These are phyloP conservation scores for Ophiocordyceps camponoti-leonardi DNA, from an alignment of 2,329 filamentous ascomycete genomes.

Conservation along the genomic window DNA sequence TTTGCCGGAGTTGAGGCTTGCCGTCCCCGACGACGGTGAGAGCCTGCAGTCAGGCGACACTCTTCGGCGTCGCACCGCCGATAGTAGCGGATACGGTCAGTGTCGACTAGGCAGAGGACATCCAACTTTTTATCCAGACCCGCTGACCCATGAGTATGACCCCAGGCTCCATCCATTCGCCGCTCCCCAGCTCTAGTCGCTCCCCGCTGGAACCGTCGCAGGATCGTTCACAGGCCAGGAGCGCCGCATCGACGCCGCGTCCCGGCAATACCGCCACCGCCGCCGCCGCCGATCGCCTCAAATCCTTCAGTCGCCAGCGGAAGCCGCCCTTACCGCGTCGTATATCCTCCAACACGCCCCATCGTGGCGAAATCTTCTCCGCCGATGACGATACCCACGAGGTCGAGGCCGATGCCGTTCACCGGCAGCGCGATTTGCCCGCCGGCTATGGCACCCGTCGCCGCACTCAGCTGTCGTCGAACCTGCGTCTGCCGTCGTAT, in stretches of 20 bases:
- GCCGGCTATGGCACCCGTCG: constrained; percentile 15
- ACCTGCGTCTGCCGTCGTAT: constrained; percentile 25
- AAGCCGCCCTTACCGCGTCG: constrained; percentile 62
- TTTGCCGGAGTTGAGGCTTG: constrained; percentile 17
- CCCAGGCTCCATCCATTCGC: constrained; percentile 6
- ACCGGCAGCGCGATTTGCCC: constrained; percentile 20
- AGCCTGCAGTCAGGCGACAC: constrained; percentile 43
- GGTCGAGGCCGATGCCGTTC: constrained; percentile 50
- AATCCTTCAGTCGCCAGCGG: constrained; percentile 33
- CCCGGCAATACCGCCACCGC: constrained; percentile 17
- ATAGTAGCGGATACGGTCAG: constrained; percentile 35
- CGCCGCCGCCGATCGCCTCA: constrained; percentile 28
- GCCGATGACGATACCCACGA: constrained; percentile 77
- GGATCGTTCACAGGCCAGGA: constrained; percentile 15
- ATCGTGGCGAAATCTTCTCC: constrained; percentile 75
- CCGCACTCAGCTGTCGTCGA: constrained; percentile 13
- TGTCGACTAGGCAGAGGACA: background rate
- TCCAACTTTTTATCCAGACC: background rate
- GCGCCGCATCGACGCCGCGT: constrained; percentile 15
- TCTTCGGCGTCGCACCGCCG: constrained; percentile 35
- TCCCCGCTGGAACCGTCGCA: constrained; percentile 18
- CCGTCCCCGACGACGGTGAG: constrained; percentile 26
- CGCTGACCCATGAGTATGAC: background rate
- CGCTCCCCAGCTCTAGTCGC: constrained; percentile 11
- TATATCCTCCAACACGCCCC: constrained; percentile 59